A percentile compares a stretch with the other conserved stretches of the same genome.
These are phyloP conservation scores for Lentinula edodes DNA, from an alignment of 768 basidiomycete species.

Conservation along the genomic window DNA sequence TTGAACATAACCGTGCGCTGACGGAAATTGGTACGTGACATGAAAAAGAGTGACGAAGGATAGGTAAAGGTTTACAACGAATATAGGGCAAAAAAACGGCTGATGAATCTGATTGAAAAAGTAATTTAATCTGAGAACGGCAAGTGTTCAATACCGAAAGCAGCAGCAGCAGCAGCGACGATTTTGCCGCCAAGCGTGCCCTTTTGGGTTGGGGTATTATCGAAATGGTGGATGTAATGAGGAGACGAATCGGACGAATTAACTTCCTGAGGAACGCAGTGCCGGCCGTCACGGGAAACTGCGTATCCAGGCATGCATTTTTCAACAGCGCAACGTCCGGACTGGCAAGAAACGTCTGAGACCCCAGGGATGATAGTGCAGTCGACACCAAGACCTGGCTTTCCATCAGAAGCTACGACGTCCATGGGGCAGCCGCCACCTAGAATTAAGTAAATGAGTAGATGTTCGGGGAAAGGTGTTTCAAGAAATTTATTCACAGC, in stretches of 20 bases:
- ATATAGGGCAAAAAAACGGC: neutral
- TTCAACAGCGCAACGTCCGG: slow-evolving; percentile 25
- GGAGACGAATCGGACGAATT: neutral
- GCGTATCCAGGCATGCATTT: slow-evolving; percentile 27
- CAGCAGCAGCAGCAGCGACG: neutral
- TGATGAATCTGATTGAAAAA: neutral
- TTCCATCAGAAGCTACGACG: slow-evolving; percentile 16
- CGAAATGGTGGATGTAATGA: neutral
- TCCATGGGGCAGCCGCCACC: slow-evolving; percentile 32
- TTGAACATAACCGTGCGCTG: no score
- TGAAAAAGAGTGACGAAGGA: neutral
- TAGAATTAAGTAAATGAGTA: slow-evolving; percentile 5
- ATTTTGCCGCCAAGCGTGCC: neutral
- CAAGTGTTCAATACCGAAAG: neutral
- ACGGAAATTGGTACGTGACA: no score
- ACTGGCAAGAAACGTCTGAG: slow-evolving; percentile 27
- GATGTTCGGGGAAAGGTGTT: neutral
- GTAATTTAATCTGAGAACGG: neutral
- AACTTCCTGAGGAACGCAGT: slow-evolving; percentile 2
- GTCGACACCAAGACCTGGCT: slow-evolving; percentile 18
- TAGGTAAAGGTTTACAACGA: no score
- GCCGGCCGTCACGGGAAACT: slow-evolving; percentile 3
- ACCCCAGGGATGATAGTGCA: slow-evolving; percentile 32
- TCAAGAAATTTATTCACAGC: slow-evolving; percentile 23
- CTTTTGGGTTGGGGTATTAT: neutral